Base-by-base conservation (phyloP, 345 rosid species). In the Moricandia moricandioides region DNA sequence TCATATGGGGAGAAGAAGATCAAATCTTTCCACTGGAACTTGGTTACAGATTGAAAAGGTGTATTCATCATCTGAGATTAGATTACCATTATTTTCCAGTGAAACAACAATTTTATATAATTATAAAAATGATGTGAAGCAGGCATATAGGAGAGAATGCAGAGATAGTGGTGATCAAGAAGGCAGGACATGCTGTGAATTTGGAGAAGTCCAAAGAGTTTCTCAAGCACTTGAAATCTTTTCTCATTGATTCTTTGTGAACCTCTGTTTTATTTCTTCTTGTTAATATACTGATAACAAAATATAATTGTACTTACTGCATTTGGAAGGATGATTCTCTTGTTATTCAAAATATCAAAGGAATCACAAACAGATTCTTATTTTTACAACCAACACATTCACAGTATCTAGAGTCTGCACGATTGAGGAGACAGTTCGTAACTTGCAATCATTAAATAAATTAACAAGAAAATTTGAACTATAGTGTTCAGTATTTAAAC, bases 1-100 rank as follows among this genome's bases (percentile, higher is more conserved):
- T 85, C 47, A 71, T 88, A 5, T 86, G 90, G 90, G 88, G 88
- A 74, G 87, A 86, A 64, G 67, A 84, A 39, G 90, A 88, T 79
- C 86, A 85, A 37, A 85, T 86, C 13, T 88, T 88, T 35, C 91
- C 91, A 8, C 0, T 85, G 67, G 88, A 88, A 72, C 13, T 88
- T 8, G 90, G 85, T 14, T 52, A 85, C 74, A 84, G 89, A 75
- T 79, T 88, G 16, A 66, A 78, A 73, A 82, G 88, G 89, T 85
- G 37, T 14, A 29, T 3, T 61, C 24, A 29, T 43, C 14, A 43
- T 12, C 6, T 40, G 3, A 30, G 4, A 11, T 10, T 12, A n/a
- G n/a, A n/a, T 40, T 43, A 57, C 11, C 21, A 16, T 1, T 13
- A 1, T 18, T 7, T n/a, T 2, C 2, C 2, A 24, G 40, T 57